Percentiles rank a stretch among this genome's conserved stretches.
phyloP scores from a whole-genome alignment of 2,329 filamentous ascomycete genomes.

The Huntiella decipiens region DNA sequence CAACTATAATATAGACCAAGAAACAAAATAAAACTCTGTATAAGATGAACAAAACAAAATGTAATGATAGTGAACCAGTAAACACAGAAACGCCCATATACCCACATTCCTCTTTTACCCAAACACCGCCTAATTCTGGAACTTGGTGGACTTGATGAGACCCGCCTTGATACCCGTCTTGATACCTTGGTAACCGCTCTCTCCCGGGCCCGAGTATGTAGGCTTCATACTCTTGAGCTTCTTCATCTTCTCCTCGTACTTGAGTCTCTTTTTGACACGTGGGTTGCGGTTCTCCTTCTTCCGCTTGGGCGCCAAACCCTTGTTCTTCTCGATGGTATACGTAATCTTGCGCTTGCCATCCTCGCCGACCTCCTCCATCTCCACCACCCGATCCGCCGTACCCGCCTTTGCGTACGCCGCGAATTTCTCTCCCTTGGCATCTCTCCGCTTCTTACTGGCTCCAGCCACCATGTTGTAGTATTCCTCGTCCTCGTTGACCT shows the following conservation, averaged over 20 bases:
- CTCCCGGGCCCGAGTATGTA: constrained; percentile 67
- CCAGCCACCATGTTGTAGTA: constrained; percentile 84
- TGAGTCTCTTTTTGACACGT: constrained; percentile 93
- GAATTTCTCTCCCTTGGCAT: constrained; percentile 44
- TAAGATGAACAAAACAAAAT: constrained; percentile 1
- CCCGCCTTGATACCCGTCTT: constrained; percentile 88
- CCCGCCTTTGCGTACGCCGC: constrained; percentile 40
- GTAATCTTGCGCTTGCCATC: constrained; percentile 86
- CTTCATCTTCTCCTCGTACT: constrained; percentile 94
- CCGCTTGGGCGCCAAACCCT: constrained; percentile 71
- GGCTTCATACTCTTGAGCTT: constrained; percentile 77
- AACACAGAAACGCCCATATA: constrained; percentile 4
- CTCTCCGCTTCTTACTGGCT: constrained; percentile 48
- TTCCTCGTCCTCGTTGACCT: constrained; percentile 52
- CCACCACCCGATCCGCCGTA: constrained; percentile 43
- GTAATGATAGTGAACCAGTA: constrained; percentile 7
- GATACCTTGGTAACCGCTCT: constrained; percentile 78
- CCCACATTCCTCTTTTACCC: constrained; percentile 11
- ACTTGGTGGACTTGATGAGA: constrained; percentile 80
- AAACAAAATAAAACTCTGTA: neutral
- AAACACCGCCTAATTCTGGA: constrained; percentile 29
- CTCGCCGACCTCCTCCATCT: constrained; percentile 49
- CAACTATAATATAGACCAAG: too few species aligned
- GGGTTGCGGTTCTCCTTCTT: constrained; percentile 94
- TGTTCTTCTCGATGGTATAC: constrained; percentile 94